These are phyloP conservation scores for Hyphodiscus hymeniophilus DNA, from an alignment of 495 filamentous ascomycete genomes.

Conservation along the genomic window DNA sequence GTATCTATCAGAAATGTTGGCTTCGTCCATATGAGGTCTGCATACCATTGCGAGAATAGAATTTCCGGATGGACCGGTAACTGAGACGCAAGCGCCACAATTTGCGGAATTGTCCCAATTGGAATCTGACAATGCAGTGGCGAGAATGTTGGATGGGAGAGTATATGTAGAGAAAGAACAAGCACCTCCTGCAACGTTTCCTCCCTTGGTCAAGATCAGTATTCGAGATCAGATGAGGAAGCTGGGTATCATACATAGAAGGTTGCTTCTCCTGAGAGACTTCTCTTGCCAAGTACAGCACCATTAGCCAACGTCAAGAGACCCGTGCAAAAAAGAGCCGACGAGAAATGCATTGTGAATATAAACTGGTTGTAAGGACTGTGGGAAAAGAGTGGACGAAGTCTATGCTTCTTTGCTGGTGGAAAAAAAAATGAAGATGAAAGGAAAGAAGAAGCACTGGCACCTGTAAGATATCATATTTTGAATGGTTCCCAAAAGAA, in stretches of 20 bases:
- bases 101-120: slow-evolving; percentile 44
- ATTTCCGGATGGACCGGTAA: slow-evolving; percentile 46
- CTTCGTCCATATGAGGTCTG: neutral
- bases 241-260: slow-evolving; percentile 29
- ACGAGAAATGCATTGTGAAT: slow-evolving; percentile 18
- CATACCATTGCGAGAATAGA: slow-evolving; percentile 55
- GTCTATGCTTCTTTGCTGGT: neutral
- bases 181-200: slow-evolving; percentile 47
- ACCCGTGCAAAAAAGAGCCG: slow-evolving; percentile 5
- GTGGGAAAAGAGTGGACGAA: slow-evolving; percentile 21
- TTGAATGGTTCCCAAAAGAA: too few relatives aligned
- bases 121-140: slow-evolving; percentile 42
- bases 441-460: neutral
- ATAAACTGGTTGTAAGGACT: slow-evolving; percentile 10
- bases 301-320: slow-evolving; percentile 15
- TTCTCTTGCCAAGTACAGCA: slow-evolving; percentile 13
- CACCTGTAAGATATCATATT: too few relatives aligned
- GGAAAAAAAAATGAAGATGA: neutral
- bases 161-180: slow-evolving; percentile 53
- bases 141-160: slow-evolving; percentile 43
- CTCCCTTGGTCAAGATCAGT: slow-evolving; percentile 22
- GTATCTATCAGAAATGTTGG: slow-evolving; percentile 1
- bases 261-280: slow-evolving; percentile 33
- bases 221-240: too few relatives aligned
- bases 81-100: slow-evolving; percentile 50